A percentile compares a stretch with the other conserved stretches of the same genome.
Evolutionary conservation across 176 grass and related monocot genomes (phyloP).

Genomic region (Cocos nucifera): DNA sequence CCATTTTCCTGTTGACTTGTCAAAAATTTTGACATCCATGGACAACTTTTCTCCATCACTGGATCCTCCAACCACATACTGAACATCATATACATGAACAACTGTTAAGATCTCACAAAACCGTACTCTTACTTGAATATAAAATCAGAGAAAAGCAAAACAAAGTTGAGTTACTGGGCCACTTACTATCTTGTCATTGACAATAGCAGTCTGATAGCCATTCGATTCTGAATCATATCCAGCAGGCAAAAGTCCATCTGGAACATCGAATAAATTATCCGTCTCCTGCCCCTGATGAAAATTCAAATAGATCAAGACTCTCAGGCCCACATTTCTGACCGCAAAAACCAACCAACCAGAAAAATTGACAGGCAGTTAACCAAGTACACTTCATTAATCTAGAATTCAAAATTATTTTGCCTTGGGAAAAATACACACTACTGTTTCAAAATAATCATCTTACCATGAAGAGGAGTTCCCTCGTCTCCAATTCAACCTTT

Average conservation of each 20-base stretch:
- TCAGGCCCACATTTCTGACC: too few species aligned
- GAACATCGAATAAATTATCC: constrained; percentile 25
- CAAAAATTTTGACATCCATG: constrained; percentile 49
- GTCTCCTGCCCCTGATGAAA: constrained; percentile 54
- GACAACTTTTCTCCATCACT: constrained; percentile 26
- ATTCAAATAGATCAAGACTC: constrained; percentile 1
- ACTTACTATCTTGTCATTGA: constrained; percentile 35
- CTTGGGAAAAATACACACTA: too few species aligned
- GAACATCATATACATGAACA: constrained; percentile 24
- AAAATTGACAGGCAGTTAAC: too few species aligned
- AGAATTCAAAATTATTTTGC: too few species aligned
- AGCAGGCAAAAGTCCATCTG: neutral
- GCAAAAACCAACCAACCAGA: too few species aligned
- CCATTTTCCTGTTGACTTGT: constrained; percentile 60
- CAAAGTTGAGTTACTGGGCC: neutral
- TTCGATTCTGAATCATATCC: constrained; percentile 4
- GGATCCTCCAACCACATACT: constrained; percentile 74
- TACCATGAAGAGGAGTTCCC: too few species aligned
- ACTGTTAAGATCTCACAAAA: constrained; percentile 7
- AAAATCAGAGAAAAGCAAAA: neutral
- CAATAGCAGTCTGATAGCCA: constrained; percentile 18
- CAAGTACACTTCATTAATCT: too few species aligned
- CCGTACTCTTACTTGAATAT: neutral
- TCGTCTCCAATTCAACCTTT: too few species aligned
- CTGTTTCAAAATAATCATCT: too few species aligned